Evolutionary conservation across 805 yeast genomes (phyloP).

Genomic region (Metschnikowia kunwiensis): DNA sequence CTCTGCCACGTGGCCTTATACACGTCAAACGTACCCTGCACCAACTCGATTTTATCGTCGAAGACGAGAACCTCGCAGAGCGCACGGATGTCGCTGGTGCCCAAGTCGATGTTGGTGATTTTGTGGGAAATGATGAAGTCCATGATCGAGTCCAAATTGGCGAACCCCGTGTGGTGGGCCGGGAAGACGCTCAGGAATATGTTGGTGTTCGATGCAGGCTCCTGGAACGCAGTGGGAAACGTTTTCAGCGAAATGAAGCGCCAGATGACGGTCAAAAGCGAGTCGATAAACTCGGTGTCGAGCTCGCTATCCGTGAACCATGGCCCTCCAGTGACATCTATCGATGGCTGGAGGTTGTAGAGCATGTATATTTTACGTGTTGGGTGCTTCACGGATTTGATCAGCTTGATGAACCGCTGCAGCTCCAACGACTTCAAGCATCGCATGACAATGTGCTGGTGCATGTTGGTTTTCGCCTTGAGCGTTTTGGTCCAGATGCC

Average conservation of each 20-base stretch:
- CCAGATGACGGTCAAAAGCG: constrained; percentile 83
- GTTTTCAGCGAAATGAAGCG: constrained; percentile 74
- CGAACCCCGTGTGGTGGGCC: constrained; percentile 58
- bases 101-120: constrained; percentile 79
- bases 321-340: constrained; percentile 97
- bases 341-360: constrained; percentile 87
- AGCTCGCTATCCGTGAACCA: constrained; percentile 97
- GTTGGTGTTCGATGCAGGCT: constrained; percentile 32
- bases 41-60: constrained; percentile 79
- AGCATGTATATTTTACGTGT: constrained; percentile 96
- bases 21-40: constrained; percentile 50
- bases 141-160: constrained; percentile 69
- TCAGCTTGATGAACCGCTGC: constrained; percentile 80
- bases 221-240: constrained; percentile 67
- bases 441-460: constrained; percentile 84
- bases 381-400: constrained; percentile 88
- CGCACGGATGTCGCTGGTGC: constrained; percentile 68
- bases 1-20: constrained; percentile 85
- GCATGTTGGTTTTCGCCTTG: constrained; percentile 82
- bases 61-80: constrained; percentile 83
- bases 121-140: constrained; percentile 69
- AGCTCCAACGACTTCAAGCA: constrained; percentile 77
- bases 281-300: constrained; percentile 89
- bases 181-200: constrained; percentile 50
- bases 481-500: constrained; percentile 96